Evolutionary conservation across 208 protist species (phyloP).

Genomic region (Wallacemonas rigidus): DNA sequence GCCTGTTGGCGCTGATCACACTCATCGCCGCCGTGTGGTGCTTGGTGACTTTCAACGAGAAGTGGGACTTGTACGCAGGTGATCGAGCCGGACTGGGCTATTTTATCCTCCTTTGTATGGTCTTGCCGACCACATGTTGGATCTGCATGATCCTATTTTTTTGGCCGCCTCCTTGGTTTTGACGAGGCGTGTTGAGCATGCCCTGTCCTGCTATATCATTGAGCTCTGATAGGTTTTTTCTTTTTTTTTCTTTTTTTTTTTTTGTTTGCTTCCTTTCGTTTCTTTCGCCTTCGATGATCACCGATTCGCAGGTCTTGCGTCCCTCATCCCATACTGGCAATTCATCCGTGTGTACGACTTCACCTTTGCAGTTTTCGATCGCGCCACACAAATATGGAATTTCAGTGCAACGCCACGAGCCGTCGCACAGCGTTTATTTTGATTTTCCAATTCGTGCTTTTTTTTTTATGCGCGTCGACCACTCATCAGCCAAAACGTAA

Average conservation of each 20-base stretch:
- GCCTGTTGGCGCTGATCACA: background rate
- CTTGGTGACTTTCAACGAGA: slow-evolving; percentile 9
- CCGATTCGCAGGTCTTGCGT: no score
- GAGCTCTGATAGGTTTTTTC: no score
- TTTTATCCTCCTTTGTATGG: background rate
- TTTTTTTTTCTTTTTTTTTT: background rate
- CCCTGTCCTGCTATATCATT: background rate
- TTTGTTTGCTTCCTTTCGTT: background rate
- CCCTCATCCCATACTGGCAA: no score
- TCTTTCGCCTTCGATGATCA: background rate
- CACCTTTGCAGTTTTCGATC: no score
- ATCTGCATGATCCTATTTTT: background rate
- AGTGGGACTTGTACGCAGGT: background rate
- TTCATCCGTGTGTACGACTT: no score
- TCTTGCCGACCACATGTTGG: background rate
- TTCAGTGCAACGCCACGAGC: no score
- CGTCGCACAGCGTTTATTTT: no score
- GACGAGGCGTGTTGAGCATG: background rate
- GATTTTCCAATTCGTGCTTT: no score
- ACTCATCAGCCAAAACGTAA: no score
- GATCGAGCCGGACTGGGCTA: background rate
- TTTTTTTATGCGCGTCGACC: no score
- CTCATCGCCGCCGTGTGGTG: background rate
- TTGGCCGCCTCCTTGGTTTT: background rate
- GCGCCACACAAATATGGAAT: no score